A percentile compares a stretch with the other conserved stretches of the same genome.
These are phyloP conservation scores for Nakaseomyces uthaithaninus DNA, from an alignment of 1,139 yeast species.

Conservation along the genomic window DNA sequence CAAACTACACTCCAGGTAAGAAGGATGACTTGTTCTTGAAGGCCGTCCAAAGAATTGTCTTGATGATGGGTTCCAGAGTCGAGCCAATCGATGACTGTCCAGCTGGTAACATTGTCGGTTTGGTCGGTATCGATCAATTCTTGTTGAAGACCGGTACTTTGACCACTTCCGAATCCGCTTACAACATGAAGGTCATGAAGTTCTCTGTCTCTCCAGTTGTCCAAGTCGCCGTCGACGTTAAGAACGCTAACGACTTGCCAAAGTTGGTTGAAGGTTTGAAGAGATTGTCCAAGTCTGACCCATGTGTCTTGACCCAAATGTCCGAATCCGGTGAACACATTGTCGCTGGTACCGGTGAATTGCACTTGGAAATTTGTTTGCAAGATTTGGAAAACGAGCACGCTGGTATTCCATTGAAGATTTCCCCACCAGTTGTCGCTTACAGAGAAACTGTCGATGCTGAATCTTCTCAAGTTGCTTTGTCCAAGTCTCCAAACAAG, in stretches of 20 bases:
- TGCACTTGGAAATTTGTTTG: slow-evolving; percentile 98
- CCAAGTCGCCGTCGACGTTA: slow-evolving; percentile 98
- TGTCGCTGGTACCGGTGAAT: slow-evolving; percentile 99
- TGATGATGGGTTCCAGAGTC: slow-evolving; percentile 98
- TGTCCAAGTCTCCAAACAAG: slow-evolving; percentile 99
- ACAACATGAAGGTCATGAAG: slow-evolving; percentile 99
- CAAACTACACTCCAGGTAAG: slow-evolving; percentile 97
- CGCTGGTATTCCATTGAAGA: slow-evolving; percentile 98
- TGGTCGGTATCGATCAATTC: slow-evolving; percentile 99
- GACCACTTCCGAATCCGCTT: slow-evolving; percentile 93
- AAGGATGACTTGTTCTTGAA: slow-evolving; percentile 95
- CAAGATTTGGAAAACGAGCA: slow-evolving; percentile 95
- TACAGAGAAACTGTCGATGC: slow-evolving; percentile 97
- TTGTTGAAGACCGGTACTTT: slow-evolving; percentile 98
- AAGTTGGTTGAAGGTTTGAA: slow-evolving; percentile 99
- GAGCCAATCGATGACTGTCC: slow-evolving; percentile 99
- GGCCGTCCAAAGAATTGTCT: slow-evolving; percentile 98
- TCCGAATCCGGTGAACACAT: slow-evolving; percentile 97
- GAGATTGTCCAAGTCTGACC: slow-evolving; percentile 99
- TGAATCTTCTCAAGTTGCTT: slow-evolving; percentile 91
- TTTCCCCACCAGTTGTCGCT: slow-evolving; percentile 96
- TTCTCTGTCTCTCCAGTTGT: slow-evolving; percentile 99
- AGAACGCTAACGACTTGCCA: slow-evolving; percentile 99
- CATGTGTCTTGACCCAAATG: slow-evolving; percentile 88
- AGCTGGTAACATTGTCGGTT: slow-evolving; percentile 99